Evolutionary conservation across 1,139 yeast genomes (phyloP), one percentile per base, ranked within the genome.

Genomic region (Suhomyces yuchorum): DNA sequence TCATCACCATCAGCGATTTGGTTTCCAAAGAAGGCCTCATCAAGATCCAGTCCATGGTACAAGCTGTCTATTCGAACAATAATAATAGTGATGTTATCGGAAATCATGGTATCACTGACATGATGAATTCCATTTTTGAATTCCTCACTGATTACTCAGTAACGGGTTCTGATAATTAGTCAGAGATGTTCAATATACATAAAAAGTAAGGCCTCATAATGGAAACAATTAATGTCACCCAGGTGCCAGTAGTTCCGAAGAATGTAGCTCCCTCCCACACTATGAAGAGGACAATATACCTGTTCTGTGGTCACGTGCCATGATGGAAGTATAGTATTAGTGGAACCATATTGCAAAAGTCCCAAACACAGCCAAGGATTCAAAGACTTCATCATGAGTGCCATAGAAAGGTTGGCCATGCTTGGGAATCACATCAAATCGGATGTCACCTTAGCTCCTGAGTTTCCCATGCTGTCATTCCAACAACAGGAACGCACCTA

Each of bases 1-100:
- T 85, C 18, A 66, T 71, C 30, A 73, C 82, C 1, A 68, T 91
- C 49, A 72, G 81, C 37, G 81, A 77, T 47, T 73, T 89, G 52
- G 84, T 89, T 26, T 82, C 82, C 24, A 85, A 84, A 58, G 91
- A 88, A 59, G 97, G 97, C 0, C 69, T 86, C 38, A 82, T 87
- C 40, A 89, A 87, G 66, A 81, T 90, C 32, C 84, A 82, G 55
- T 85, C 85, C 56, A 84, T 86, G 58, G 81, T 89, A n/a, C 82
- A 82, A 50, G 95, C 93, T 7, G 77, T 81, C 44, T 89, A 84
- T 63, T 77, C 84, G 30, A 47, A 51, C 24, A 53, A 49, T 28
- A 46, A 44, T 8, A 30, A 43, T n/a, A 40, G 46, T 9, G 74
- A 71, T 28, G 56, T 69, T n/a, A 51, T 55, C 18, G 69, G 68